Evolutionary conservation across 768 basidiomycete species (phyloP).

Genomic region (Imleria badia): DNA sequence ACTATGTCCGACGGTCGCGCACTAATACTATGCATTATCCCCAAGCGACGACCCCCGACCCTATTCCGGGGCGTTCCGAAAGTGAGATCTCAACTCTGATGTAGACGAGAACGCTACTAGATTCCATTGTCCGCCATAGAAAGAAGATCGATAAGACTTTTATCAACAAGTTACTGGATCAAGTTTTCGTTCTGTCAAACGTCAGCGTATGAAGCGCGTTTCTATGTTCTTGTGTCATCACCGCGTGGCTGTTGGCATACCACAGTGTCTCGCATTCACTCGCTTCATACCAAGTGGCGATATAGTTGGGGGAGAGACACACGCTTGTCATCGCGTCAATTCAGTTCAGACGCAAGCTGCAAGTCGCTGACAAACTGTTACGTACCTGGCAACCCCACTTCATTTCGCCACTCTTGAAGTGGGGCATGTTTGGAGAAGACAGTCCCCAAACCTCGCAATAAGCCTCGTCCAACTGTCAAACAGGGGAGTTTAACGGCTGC

Average conservation of each 20-base stretch:
- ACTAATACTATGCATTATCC: background rate
- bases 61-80: conserved; percentile 2
- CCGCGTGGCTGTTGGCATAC: background rate
- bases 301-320: background rate
- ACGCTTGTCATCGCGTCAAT: background rate
- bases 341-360: background rate
- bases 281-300: background rate
- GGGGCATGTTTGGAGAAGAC: background rate
- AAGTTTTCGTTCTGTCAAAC: background rate
- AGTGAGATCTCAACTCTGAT: background rate
- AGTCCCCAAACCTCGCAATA: too few relatives aligned
- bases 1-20: background rate
- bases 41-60: conserved; percentile 3
- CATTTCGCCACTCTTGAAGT: background rate
- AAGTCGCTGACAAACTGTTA: background rate
- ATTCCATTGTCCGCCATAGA: background rate
- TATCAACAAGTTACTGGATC: background rate
- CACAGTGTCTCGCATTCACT: background rate
- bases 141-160: background rate
- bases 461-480: too few relatives aligned
- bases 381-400: background rate
- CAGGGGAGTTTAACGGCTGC: background rate
- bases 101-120: background rate
- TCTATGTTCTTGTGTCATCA: background rate
- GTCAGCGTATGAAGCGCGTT: background rate